Percentiles rank a stretch among this genome's conserved stretches.
Conservation (phyloP, 129 eudicot genomes). For the Flaveria sonorensis region DNA sequence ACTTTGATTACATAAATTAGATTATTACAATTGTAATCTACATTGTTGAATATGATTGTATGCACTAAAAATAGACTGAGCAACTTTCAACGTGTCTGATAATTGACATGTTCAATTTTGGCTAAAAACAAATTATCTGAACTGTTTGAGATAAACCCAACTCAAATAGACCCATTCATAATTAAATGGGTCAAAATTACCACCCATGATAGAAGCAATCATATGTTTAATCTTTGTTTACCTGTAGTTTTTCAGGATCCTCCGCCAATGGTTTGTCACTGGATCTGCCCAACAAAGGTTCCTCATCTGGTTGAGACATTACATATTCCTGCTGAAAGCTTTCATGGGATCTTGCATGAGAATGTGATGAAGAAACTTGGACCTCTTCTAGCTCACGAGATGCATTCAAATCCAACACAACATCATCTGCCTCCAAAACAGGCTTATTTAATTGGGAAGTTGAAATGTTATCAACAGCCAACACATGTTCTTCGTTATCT, state of each 20-base stretch:
- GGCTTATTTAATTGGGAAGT: slow-evolving; percentile 9
- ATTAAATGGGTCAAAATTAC: slow-evolving; percentile 4
- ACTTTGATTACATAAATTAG: neutral
- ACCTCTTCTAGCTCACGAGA: slow-evolving; percentile 23
- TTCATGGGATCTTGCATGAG: slow-evolving; percentile 23
- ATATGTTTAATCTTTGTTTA: slow-evolving; percentile 22
- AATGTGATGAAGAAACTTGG: slow-evolving; percentile 17
- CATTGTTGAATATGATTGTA: neutral
- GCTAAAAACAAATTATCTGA: neutral
- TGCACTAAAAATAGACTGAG: slow-evolving; percentile 12
- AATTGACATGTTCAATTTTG: neutral
- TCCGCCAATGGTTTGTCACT: slow-evolving; percentile 27
- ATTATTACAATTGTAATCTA: neutral
- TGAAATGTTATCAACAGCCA: slow-evolving; percentile 23
- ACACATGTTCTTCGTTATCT: slow-evolving; percentile 24
- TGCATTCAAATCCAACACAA: slow-evolving; percentile 33
- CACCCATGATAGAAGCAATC: neutral
- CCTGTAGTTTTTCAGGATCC: slow-evolving; percentile 40
- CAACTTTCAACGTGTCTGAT: slow-evolving; percentile 15
- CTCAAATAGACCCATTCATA: neutral
- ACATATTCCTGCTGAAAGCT: slow-evolving; percentile 27
- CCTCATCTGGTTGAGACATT: slow-evolving; percentile 25
- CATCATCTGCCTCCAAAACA: slow-evolving; percentile 34
- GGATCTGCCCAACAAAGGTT: slow-evolving; percentile 35
- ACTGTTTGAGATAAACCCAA: slow-evolving; percentile 17